Percentiles rank a stretch among this genome's conserved stretches.
Evolutionary conservation across 768 basidiomycete species (phyloP).

Genomic region (Calocybe gangraenosa): DNA sequence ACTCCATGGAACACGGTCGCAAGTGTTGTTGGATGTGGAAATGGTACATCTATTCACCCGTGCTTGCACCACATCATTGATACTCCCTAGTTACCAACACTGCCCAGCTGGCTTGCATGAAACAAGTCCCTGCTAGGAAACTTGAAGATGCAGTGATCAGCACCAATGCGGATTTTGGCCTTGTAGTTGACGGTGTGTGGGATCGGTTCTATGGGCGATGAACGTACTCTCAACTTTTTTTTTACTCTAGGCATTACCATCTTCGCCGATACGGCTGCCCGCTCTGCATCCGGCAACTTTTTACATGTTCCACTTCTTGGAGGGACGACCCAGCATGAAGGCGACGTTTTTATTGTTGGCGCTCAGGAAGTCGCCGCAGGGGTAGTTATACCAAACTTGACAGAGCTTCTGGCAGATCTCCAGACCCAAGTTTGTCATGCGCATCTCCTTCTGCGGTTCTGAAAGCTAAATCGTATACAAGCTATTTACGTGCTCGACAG

Average conservation of each 20-base stretch:
- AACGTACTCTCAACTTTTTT: background rate
- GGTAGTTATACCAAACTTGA: constrained; percentile 24
- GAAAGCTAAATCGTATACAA: constrained; percentile 6
- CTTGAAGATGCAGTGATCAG: constrained; percentile 29
- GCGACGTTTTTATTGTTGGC: constrained; percentile 28
- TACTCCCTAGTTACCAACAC: constrained; percentile 17
- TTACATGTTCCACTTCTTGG: constrained; percentile 17
- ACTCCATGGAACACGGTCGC: constrained; percentile 29
- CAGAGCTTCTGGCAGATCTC: constrained; percentile 25
- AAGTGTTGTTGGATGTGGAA: constrained; percentile 29
- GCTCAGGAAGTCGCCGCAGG: constrained; percentile 23
- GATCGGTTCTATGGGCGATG: background rate
- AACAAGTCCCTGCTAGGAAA: constrained; percentile 24
- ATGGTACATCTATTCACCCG: constrained; percentile 15
- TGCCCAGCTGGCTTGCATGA: constrained; percentile 33
- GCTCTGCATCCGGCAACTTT: constrained; percentile 18
- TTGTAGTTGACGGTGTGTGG: constrained; percentile 27
- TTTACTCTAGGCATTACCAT: constrained; percentile 25
- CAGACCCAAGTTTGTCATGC: constrained; percentile 23
- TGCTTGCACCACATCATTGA: constrained; percentile 5
- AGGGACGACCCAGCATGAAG: constrained; percentile 31
- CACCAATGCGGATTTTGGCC: constrained; percentile 23
- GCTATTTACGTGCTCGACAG: constrained; percentile 28
- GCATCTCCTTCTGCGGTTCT: background rate
- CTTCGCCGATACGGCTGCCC: constrained; percentile 23